These are phyloP conservation scores for Dioscorea zingiberensis DNA, from an alignment of 106 monocot genomes.

Conservation along the genomic window DNA sequence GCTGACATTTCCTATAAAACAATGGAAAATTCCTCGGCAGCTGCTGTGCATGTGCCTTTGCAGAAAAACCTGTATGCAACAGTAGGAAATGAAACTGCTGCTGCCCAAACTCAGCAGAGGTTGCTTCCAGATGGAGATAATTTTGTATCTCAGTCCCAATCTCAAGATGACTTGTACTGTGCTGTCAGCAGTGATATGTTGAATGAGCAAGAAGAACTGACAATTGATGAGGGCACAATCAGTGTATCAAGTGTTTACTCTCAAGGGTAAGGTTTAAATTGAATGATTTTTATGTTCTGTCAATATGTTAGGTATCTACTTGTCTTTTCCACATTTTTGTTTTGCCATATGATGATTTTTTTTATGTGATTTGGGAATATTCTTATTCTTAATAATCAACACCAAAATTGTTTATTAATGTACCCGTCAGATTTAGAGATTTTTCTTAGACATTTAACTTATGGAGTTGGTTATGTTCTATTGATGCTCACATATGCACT, in stretches of 20 bases:
- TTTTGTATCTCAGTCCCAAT: conserved; percentile 21
- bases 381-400: too few species aligned
- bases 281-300: too few species aligned
- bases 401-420: too few species aligned
- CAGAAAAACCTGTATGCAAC: conserved; percentile 21
- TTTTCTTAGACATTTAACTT: too few species aligned
- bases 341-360: too few species aligned
- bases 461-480: too few species aligned
- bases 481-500: too few species aligned
- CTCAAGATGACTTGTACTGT: conserved; percentile 41
- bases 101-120: conserved; percentile 19
- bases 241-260: conserved; percentile 73
- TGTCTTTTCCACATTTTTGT: too few species aligned
- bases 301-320: too few species aligned
- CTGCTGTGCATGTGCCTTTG: conserved; percentile 12
- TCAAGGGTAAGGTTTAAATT: conserved; percentile 47
- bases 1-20: conserved; percentile 30
- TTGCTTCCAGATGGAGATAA: conserved; percentile 36
- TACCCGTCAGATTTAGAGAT: too few species aligned
- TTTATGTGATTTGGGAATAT: too few species aligned
- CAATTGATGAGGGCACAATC: conserved; percentile 78
- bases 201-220: conserved; percentile 51
- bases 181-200: conserved; percentile 23
- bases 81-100: conserved; percentile 20
- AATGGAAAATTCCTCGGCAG: conserved; percentile 24